A percentile compares a stretch with the other conserved stretches of the same genome.
Conservation (phyloP, 2,329 filamentous ascomycete genomes). For the Teratosphaeria pseudoeucalypti region DNA sequence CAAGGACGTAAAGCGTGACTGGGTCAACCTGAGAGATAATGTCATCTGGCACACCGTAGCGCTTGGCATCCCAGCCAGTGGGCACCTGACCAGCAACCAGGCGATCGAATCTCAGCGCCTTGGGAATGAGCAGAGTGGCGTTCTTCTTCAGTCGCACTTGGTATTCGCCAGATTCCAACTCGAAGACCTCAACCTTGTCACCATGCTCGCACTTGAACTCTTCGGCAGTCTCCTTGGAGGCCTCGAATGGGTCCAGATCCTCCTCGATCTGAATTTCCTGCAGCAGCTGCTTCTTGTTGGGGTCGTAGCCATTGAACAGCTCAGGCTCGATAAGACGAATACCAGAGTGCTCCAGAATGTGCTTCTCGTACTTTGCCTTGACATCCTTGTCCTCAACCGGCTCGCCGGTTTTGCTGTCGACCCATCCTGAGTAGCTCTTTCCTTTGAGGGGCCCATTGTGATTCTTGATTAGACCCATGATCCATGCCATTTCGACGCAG, state of each 20-base stretch:
- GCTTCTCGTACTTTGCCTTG: constrained; percentile 94
- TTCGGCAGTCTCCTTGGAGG: constrained; percentile 91
- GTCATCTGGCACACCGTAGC: constrained; percentile 92
- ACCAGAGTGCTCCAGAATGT: constrained; percentile 90
- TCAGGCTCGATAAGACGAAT: constrained; percentile 97
- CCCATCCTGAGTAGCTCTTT: constrained; percentile 92
- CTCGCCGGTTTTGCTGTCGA: constrained; percentile 86
- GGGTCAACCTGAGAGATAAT: constrained; percentile 97
- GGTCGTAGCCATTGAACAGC: constrained; percentile 92
- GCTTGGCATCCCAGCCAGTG: constrained; percentile 92
- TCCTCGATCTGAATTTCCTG: constrained; percentile 97
- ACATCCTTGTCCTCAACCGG: constrained; percentile 97
- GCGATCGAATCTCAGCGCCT: constrained; percentile 92
- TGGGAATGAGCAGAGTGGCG: constrained; percentile 87
- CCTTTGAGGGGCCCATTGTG: constrained; percentile 95
- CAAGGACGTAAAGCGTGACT: constrained; percentile 88
- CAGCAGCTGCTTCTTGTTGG: constrained; percentile 95
- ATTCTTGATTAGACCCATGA: constrained; percentile 99
- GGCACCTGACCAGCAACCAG: constrained; percentile 95
- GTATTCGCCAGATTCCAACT: constrained; percentile 87
- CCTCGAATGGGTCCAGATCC: constrained; percentile 92
- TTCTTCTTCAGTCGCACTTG: constrained; percentile 93
- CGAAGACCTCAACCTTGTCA: constrained; percentile 95
- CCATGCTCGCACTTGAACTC: constrained; percentile 97
- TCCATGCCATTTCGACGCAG: constrained; percentile 98